Evolutionary conservation across 139 green algal genomes (phyloP).

Genomic region (Yamagishiella unicocca): DNA sequence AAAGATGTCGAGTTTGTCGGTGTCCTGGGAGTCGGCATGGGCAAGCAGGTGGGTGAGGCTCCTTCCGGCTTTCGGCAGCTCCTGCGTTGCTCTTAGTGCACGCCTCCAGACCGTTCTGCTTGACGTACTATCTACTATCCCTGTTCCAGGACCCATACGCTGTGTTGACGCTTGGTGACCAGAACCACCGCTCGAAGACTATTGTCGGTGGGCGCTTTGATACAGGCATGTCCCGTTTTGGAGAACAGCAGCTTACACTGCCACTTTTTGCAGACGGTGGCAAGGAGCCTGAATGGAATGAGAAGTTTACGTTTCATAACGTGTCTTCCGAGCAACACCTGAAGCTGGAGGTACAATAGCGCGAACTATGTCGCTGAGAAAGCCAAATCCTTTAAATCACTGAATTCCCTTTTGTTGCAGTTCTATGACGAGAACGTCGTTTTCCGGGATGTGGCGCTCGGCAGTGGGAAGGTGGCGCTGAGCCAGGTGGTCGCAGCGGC

Average conservation of each 20-base stretch:
- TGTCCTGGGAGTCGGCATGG: conserved; percentile 22
- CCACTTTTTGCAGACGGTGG: conserved; percentile 48
- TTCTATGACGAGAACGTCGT: conserved; percentile 67
- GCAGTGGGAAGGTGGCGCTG: conserved; percentile 50
- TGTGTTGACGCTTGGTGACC: conserved; percentile 12
- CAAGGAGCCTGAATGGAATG: conserved; percentile 58
- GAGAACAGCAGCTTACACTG: not conserved
- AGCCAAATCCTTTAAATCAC: not conserved
- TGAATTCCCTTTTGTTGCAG: conserved; percentile 29
- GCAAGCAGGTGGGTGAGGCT: conserved; percentile 26
- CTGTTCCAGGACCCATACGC: conserved; percentile 28
- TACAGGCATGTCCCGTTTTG: not conserved
- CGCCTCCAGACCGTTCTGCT: too few species aligned
- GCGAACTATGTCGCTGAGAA: not conserved
- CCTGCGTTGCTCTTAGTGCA: not conserved
- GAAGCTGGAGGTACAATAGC: conserved; percentile 57
- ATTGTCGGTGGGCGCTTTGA: conserved; percentile 7
- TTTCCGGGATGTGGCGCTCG: conserved; percentile 55
- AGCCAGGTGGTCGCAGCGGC: not conserved
- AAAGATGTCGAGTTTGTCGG: conserved; percentile 49
- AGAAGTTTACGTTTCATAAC: conserved; percentile 57
- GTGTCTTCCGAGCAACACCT: conserved; percentile 35
- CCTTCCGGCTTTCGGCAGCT: conserved; percentile 8
- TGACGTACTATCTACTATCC: too few species aligned
- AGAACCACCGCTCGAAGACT: conserved; percentile 41